These are phyloP conservation scores for Erodium chrysanthum DNA, from an alignment of 441 rosid species.

Conservation along the genomic window DNA sequence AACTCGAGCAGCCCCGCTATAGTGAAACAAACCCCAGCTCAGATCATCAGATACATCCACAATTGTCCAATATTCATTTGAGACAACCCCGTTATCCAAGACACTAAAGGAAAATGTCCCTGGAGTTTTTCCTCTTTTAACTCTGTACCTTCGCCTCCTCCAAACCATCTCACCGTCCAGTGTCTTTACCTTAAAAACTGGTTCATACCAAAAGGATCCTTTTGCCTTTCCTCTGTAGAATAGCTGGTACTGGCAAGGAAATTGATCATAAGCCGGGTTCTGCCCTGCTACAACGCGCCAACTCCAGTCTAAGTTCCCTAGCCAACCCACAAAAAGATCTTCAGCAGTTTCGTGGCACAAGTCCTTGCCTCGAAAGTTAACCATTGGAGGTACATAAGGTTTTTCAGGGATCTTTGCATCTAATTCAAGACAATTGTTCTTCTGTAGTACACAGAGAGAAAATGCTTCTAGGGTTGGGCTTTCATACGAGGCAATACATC, in stretches of 20 bases:
- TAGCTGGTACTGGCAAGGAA: conserved; percentile 85
- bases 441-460: conserved; percentile 73
- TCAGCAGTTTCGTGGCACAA: conserved; percentile 59
- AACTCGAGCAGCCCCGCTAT: conserved; percentile 73
- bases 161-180: conserved; percentile 62
- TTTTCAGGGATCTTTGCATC: conserved; percentile 68
- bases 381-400: conserved; percentile 60
- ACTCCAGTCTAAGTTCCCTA: conserved; percentile 68
- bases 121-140: conserved; percentile 53
- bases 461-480: conserved; percentile 76
- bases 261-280: conserved; percentile 89
- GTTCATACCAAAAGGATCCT: conserved; percentile 87
- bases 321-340: conserved; percentile 85
- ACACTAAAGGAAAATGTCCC: conserved; percentile 74
- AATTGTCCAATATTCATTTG: conserved; percentile 80
- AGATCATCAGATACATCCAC: conserved; percentile 71
- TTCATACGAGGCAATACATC: conserved; percentile 85
- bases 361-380: conserved; percentile 45
- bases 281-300: conserved; percentile 90
- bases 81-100: conserved; percentile 82
- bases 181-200: conserved; percentile 69
- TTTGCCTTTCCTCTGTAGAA: conserved; percentile 87
- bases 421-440: conserved; percentile 64
- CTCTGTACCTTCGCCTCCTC: conserved; percentile 79
- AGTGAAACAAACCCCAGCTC: conserved; percentile 84